A percentile compares a stretch with the other conserved stretches of the same genome.
phyloP scores from a whole-genome alignment of 1,284 basidiomycete genomes.

The Irpex lacteus region DNA sequence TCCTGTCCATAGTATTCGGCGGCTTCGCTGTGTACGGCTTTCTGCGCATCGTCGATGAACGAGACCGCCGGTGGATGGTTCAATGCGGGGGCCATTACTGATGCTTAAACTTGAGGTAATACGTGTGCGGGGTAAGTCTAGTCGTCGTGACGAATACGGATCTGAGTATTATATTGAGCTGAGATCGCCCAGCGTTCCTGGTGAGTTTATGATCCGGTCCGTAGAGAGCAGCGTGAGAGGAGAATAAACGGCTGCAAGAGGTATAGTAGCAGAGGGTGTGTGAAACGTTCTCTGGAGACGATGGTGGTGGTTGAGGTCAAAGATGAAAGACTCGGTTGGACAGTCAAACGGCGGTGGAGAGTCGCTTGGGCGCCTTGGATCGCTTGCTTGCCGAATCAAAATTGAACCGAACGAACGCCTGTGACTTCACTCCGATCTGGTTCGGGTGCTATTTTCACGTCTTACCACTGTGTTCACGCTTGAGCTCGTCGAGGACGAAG shows the following conservation, averaged over 20 bases:
- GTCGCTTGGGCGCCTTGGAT: background rate
- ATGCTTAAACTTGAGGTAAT: background rate
- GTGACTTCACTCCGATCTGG: background rate
- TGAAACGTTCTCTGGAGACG: background rate
- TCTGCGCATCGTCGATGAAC: constrained; percentile 61
- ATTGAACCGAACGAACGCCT: constrained; percentile 1
- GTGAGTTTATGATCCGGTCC: background rate
- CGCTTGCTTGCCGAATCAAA: background rate
- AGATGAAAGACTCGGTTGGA: background rate
- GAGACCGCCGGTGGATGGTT: constrained; percentile 59
- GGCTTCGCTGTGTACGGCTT: constrained; percentile 65
- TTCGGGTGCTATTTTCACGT: background rate
- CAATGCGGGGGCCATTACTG: constrained; percentile 34
- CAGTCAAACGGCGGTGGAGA: background rate
- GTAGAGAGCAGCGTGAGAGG: background rate
- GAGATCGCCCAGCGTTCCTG: background rate
- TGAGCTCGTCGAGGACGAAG: background rate
- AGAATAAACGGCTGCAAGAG: background rate
- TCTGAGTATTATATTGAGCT: background rate
- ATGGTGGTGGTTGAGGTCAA: background rate
- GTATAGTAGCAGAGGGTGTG: background rate
- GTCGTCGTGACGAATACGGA: background rate
- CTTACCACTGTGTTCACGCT: background rate
- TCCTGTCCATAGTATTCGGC: constrained; percentile 81
- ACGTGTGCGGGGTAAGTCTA: background rate